Percentiles rank a stretch among this genome's conserved stretches.
Evolutionary conservation across 1,284 basidiomycete genomes (phyloP).

Genomic region (Pascua sp.): DNA sequence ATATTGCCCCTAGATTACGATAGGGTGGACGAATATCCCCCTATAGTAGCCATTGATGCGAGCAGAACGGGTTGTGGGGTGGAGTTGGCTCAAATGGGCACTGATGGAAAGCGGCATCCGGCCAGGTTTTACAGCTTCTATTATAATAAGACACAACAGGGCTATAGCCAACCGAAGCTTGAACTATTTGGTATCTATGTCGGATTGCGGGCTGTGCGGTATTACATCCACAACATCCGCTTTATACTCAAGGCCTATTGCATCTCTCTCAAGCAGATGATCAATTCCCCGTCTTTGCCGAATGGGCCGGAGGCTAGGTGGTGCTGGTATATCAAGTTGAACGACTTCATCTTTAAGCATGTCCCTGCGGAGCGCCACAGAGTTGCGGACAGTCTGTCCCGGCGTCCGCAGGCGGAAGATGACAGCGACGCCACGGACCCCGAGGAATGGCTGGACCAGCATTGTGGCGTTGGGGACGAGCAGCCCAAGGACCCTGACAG

Average conservation of each 20-base stretch:
- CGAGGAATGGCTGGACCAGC: conserved; percentile 1
- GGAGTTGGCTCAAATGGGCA: neutral
- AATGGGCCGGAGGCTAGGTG: neutral
- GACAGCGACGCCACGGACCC: neutral
- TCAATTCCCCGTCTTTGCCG: neutral
- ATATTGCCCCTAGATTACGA: neutral
- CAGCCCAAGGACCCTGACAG: neutral
- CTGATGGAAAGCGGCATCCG: neutral
- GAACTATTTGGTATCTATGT: conserved; percentile 8
- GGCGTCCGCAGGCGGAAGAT: neutral
- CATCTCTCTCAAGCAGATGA: conserved; percentile 5
- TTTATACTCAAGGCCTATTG: conserved; percentile 6
- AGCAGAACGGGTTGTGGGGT: neutral
- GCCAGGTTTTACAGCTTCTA: conserved; percentile 8
- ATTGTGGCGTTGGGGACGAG: neutral
- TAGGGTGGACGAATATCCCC: neutral
- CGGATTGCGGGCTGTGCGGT: neutral
- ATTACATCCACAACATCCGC: neutral
- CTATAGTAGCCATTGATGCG: conserved; percentile 3
- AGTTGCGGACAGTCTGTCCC: conserved; percentile 1
- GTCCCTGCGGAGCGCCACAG: neutral
- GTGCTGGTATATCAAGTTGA: conserved; percentile 9
- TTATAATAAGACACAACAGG: conserved; percentile 6
- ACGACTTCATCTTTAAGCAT: conserved; percentile 5
- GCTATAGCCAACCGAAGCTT: conserved; percentile 1